phyloP scores from a whole-genome alignment of 108 stramenopile genomes.

The Parmales sp. region DNA sequence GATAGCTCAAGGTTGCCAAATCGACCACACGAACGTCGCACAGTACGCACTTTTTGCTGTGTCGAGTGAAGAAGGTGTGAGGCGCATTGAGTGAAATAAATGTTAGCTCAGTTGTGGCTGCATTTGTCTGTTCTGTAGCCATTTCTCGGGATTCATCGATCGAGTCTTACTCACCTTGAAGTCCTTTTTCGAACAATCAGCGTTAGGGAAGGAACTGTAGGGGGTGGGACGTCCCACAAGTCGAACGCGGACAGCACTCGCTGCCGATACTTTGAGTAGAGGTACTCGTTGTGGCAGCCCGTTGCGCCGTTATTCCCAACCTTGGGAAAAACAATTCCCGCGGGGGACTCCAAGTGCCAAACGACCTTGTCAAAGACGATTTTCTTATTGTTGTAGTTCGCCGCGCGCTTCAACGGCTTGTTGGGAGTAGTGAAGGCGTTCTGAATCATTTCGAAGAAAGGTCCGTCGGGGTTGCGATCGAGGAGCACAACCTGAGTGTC shows the following conservation, averaged over 20 bases:
- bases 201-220: constrained; percentile 4
- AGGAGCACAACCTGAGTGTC: constrained; percentile 14
- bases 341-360: constrained; percentile 24
- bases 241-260: constrained; percentile 16
- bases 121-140: too few species aligned
- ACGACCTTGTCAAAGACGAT: constrained; percentile 9
- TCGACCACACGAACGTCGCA: constrained; percentile 14
- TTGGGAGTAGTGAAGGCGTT: neutral
- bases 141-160: too few species aligned
- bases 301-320: constrained; percentile 9
- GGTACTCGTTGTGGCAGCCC: neutral
- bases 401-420: neutral
- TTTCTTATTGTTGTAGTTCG: neutral
- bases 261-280: constrained; percentile 7
- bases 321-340: constrained; percentile 22
- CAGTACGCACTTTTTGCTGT: neutral
- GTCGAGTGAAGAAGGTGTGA: too few species aligned
- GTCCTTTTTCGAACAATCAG: neutral
- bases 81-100: too few species aligned
- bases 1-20: constrained; percentile 1
- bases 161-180: too few species aligned
- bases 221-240: constrained; percentile 14
- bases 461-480: constrained; percentile 15
- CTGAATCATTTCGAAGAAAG: constrained; percentile 12
- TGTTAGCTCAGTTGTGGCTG: too few species aligned